Evolutionary conservation across 148 eudicot species (phyloP).

Genomic region (Polygonum maritimum): DNA sequence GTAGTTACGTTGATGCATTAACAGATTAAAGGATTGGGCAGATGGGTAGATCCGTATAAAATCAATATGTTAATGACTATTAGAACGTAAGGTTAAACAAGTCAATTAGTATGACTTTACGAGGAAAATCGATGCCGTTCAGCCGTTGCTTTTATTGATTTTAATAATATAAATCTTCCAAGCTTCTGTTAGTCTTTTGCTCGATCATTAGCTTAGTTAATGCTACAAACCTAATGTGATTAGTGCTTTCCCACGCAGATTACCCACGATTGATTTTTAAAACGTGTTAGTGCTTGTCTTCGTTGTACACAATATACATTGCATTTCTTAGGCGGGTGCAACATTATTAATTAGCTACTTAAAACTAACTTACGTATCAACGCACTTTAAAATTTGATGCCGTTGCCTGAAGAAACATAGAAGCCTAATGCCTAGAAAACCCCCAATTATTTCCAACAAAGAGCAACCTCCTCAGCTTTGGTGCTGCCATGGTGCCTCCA

Average conservation of each 20-base stretch:
- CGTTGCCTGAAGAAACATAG: not conserved
- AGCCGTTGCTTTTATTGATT: not conserved
- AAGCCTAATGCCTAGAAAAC: too few species aligned
- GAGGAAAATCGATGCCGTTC: constrained; percentile 1
- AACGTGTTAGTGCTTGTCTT: not conserved
- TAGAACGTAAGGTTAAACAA: not conserved
- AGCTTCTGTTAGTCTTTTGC: constrained; percentile 13
- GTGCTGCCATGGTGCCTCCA: too few species aligned
- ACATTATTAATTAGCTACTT: not conserved
- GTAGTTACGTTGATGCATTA: too few species aligned
- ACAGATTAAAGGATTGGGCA: too few species aligned
- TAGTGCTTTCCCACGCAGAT: constrained; percentile 35
- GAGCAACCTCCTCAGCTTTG: too few species aligned
- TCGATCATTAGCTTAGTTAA: constrained; percentile 15
- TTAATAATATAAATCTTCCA: not conserved
- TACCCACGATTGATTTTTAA: constrained; percentile 10
- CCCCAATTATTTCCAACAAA: too few species aligned
- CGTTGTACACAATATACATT: not conserved
- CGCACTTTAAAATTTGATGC: not conserved
- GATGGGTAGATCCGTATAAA: too few species aligned
- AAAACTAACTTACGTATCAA: not conserved
- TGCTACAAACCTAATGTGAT: not conserved
- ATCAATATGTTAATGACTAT: not conserved
- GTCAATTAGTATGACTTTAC: not conserved
- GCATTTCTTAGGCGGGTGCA: not conserved